phyloP scores from a whole-genome alignment of 2,329 filamentous ascomycete genomes.

The Arthrobotrys megalospora region DNA sequence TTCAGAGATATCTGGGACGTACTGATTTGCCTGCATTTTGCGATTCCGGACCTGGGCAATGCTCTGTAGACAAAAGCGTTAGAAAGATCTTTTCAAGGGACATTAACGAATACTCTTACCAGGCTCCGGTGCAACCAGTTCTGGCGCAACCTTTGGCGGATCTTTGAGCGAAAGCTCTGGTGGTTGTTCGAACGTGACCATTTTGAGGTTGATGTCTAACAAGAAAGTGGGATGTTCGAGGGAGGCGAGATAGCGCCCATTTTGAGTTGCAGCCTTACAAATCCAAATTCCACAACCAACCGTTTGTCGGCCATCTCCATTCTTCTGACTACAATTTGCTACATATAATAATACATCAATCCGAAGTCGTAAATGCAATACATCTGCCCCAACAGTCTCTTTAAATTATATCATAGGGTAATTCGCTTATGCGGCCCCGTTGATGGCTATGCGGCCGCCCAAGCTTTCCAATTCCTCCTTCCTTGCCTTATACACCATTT shows the following conservation, averaged over 20 bases:
- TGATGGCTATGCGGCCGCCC: slow-evolving; percentile 63
- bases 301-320: slow-evolving; percentile 32
- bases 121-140: slow-evolving; percentile 93
- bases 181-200: slow-evolving; percentile 65
- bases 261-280: slow-evolving; percentile 60
- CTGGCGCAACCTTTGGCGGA: slow-evolving; percentile 82
- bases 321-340: slow-evolving; percentile 39
- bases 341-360: slow-evolving; percentile 21
- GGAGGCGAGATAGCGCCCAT: slow-evolving; percentile 28
- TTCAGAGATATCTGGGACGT: slow-evolving; percentile 15
- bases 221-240: slow-evolving; percentile 39
- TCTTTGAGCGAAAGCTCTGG: slow-evolving; percentile 68
- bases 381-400: not conserved
- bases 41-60: slow-evolving; percentile 92
- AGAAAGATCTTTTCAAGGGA: slow-evolving; percentile 5
- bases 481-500: slow-evolving; percentile 83
- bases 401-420: not conserved
- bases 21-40: slow-evolving; percentile 75
- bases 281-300: slow-evolving; percentile 34
- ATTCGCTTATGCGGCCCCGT: slow-evolving; percentile 38
- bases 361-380: slow-evolving; percentile 14
- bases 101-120: slow-evolving; percentile 67
- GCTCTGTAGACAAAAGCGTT: slow-evolving; percentile 72
- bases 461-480: slow-evolving; percentile 83
- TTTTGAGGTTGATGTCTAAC: slow-evolving; percentile 63